These are phyloP conservation scores for Eucalyptus sp. DNA, from an alignment of 345 rosid genomes.

Conservation along the genomic window DNA sequence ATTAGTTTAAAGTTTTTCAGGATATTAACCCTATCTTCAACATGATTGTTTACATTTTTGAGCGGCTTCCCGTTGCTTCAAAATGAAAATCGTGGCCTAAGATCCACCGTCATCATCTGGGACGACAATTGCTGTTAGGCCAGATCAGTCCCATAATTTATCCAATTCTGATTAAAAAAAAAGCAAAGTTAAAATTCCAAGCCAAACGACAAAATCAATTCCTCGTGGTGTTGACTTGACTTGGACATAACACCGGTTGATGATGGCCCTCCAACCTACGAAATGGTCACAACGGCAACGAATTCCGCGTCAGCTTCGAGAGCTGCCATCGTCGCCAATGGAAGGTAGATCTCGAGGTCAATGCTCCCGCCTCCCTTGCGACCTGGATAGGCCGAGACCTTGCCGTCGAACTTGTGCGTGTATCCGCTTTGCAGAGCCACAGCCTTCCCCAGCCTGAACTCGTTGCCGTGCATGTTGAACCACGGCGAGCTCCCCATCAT, in stretches of 20 bases:
- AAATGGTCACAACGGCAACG: background rate
- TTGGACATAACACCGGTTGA: background rate
- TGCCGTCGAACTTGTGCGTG: slow-evolving; percentile 63
- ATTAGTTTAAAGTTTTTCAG: too few species aligned
- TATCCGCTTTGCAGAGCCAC: slow-evolving; percentile 63
- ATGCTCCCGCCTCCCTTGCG: slow-evolving; percentile 55
- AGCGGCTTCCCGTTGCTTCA: too few species aligned
- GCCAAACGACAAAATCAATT: too few species aligned
- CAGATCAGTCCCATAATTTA: too few species aligned
- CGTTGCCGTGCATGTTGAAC: slow-evolving; percentile 56
- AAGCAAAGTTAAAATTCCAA: too few species aligned
- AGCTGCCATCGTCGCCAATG: slow-evolving; percentile 23
- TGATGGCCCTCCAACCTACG: background rate
- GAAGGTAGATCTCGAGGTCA: slow-evolving; percentile 62
- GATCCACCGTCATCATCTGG: too few species aligned
- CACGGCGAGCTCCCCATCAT: slow-evolving; percentile 84
- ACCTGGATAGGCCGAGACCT: slow-evolving; percentile 52
- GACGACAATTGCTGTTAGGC: too few species aligned
- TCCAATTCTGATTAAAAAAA: too few species aligned
- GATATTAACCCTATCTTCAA: too few species aligned
- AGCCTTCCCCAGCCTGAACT: slow-evolving; percentile 83
- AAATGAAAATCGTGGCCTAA: too few species aligned
- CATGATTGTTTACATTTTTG: too few species aligned
- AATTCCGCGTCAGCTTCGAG: background rate
- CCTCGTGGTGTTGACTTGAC: too few species aligned